Conservation (phyloP, 805 yeast genomes). For the Cyberlindnera maclurae region DNA sequence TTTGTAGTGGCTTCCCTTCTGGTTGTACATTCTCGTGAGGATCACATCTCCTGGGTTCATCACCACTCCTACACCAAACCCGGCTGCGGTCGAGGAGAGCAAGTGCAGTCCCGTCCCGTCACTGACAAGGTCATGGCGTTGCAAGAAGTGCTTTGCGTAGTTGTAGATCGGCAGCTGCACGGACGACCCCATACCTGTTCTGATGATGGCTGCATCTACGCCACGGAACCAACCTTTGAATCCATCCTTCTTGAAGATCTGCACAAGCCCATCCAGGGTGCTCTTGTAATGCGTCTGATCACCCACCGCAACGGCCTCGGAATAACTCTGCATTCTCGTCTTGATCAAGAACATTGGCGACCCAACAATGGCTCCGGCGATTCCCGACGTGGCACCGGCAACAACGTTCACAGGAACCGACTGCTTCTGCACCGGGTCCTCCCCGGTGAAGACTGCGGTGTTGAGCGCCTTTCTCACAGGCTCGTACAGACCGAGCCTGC, state of each 20-base stretch:
- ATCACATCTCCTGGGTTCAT: conserved; percentile 99
- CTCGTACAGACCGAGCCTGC: conserved; percentile 91
- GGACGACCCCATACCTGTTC: conserved; percentile 95
- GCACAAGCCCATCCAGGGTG: conserved; percentile 57
- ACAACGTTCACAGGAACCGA: conserved; percentile 54
- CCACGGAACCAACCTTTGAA: conserved; percentile 78
- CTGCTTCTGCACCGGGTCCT: conserved; percentile 43
- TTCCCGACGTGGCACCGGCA: conserved; percentile 81
- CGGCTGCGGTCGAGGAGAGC: conserved; percentile 68
- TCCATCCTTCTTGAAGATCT: conserved; percentile 64
- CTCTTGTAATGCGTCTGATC: conserved; percentile 85
- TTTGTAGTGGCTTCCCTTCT: conserved; percentile 75
- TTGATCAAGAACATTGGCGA: conserved; percentile 90
- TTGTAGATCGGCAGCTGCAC: conserved; percentile 92
- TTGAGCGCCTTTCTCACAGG: conserved; percentile 67
- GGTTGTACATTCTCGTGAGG: conserved; percentile 91
- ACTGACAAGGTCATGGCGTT: conserved; percentile 41
- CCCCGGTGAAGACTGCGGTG: conserved; percentile 41
- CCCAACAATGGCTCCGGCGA: conserved; percentile 82
- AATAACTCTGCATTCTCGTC: conserved; percentile 94
- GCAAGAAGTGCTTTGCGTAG: conserved; percentile 58
- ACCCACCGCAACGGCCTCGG: conserved; percentile 64
- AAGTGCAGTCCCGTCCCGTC: conserved; percentile 71
- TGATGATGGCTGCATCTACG: conserved; percentile 85
- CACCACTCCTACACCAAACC: conserved; percentile 86